Conservation (phyloP, 495 filamentous ascomycete species). For the Immersiella caudata region DNA sequence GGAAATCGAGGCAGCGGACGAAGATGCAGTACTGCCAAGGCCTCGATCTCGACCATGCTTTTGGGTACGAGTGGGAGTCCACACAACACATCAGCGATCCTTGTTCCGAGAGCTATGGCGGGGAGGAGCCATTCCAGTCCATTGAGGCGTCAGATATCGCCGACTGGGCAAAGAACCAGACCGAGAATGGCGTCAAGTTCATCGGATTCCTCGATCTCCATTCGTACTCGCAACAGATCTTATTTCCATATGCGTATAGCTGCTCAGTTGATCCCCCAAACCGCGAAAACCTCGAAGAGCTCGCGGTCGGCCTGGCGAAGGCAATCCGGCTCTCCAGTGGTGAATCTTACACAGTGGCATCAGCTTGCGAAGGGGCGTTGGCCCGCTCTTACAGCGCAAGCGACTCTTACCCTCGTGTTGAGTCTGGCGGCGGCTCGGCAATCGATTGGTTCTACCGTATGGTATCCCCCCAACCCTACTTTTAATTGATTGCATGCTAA, state of each 20-base stretch:
- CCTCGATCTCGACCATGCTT: slow-evolving; percentile 85
- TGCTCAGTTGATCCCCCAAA: slow-evolving; percentile 78
- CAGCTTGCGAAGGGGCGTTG: slow-evolving; percentile 85
- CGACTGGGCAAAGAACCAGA: slow-evolving; percentile 85
- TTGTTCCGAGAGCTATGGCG: slow-evolving; percentile 90
- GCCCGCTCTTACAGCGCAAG: slow-evolving; percentile 36
- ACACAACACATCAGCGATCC: slow-evolving; percentile 69
- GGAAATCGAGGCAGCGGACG: slow-evolving; percentile 89
- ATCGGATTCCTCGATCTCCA: slow-evolving; percentile 88
- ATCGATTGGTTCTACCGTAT: slow-evolving; percentile 91
- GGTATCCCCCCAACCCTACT: slow-evolving; percentile 2
- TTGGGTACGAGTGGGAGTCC: slow-evolving; percentile 82
- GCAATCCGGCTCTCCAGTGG: slow-evolving; percentile 77
- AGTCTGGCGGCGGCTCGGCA: slow-evolving; percentile 77
- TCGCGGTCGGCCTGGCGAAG: slow-evolving; percentile 87
- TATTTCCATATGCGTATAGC: slow-evolving; percentile 89
- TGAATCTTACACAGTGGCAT: slow-evolving; percentile 75
- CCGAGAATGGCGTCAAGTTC: slow-evolving; percentile 71
- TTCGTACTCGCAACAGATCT: slow-evolving; percentile 92
- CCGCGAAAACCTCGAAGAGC: slow-evolving; percentile 86
- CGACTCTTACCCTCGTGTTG: slow-evolving; percentile 49
- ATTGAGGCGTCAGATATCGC: slow-evolving; percentile 75
- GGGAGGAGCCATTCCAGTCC: slow-evolving; percentile 80
- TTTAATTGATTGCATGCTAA: slow-evolving; percentile 5
- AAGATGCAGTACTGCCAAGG: slow-evolving; percentile 81